phyloP scores from a whole-genome alignment of 805 yeast genomes.

The Komagataella phaffii region DNA sequence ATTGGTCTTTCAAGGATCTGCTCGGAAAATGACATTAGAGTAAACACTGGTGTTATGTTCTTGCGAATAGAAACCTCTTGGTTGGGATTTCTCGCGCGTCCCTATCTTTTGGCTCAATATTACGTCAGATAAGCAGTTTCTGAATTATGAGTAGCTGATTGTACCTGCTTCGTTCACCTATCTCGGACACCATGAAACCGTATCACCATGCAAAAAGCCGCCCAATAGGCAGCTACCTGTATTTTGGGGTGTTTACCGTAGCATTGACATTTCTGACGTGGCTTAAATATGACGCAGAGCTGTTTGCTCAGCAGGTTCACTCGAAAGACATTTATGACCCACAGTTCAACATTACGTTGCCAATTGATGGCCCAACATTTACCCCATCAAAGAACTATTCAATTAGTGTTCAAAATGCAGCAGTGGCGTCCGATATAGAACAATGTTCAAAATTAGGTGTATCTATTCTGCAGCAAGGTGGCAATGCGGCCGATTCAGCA shows the following conservation, averaged over 20 bases:
- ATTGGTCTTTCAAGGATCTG: neutral
- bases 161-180: neutral
- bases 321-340: neutral
- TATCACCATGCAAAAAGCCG: neutral
- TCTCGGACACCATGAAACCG: neutral
- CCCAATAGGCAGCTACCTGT: neutral
- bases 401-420: constrained; percentile 32
- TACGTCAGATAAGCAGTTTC: neutral
- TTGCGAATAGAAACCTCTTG: neutral
- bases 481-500: constrained; percentile 91
- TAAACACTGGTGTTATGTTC: neutral
- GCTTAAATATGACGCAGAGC: neutral
- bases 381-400: constrained; percentile 25
- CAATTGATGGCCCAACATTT: constrained; percentile 24
- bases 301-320: neutral
- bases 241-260: neutral
- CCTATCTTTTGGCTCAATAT: neutral
- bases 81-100: neutral
- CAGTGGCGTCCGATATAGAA: constrained; percentile 57
- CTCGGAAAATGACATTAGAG: neutral
- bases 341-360: constrained; percentile 1
- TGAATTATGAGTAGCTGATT: neutral
- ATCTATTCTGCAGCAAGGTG: constrained; percentile 37
- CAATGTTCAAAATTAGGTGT: constrained; percentile 52
- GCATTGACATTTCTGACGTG: neutral